Base-by-base conservation (phyloP, 2,329 filamentous ascomycete species). In the Furcasterigmium sp. region DNA sequence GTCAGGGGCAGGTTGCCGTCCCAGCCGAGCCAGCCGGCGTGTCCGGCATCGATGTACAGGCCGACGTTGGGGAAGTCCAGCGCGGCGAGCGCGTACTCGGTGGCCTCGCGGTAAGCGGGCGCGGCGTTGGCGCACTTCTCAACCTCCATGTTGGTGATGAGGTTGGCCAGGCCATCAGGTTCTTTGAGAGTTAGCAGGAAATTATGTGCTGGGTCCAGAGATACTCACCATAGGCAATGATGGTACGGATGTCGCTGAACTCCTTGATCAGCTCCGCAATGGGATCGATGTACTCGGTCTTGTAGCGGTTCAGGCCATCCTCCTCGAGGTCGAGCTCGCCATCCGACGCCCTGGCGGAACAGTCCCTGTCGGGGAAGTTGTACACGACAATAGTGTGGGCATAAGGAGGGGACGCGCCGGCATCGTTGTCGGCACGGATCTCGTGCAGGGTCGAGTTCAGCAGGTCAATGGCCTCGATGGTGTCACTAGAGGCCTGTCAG, bases 1-100 rank as follows among this genome's bases (percentile, higher is more conserved):
- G 58, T 54, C 15, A 55, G 54, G 26, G 48, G 42, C 40, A 64
- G 53, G 42, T 64, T 48, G 36, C 41, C 44, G 6, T 45, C 42
- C 62, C 62, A 65, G 46, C 62, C 62, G 39, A 65, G 55, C 61
- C 62, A 65, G 42, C 62, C 62, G 46, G 58, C 61, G 52, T 65
- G 62, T 44, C 62, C 62, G 8, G 58, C 62, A 47, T 65, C 62
- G 41, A 64, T 49, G 51, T 65, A 65, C 53, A 64, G 59, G 41
- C 54, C 50, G 37, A 64, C 61, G 43, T 65, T 64, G 37, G 60
- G 57, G 21, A 64, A 51, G 46, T 62, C 57, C 32, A 64, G 57
- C 4, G 54, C 49, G 50, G 54, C 54, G 43, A 64, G 40, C 15
- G 61, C 62, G 46, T 65, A 64, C 28, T 54, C 56, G 15, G 59